Percentiles rank a stretch among this genome's conserved stretches.
phyloP scores from a whole-genome alignment of 2,329 filamentous ascomycete species.

The Domatiomyces catenatus region DNA sequence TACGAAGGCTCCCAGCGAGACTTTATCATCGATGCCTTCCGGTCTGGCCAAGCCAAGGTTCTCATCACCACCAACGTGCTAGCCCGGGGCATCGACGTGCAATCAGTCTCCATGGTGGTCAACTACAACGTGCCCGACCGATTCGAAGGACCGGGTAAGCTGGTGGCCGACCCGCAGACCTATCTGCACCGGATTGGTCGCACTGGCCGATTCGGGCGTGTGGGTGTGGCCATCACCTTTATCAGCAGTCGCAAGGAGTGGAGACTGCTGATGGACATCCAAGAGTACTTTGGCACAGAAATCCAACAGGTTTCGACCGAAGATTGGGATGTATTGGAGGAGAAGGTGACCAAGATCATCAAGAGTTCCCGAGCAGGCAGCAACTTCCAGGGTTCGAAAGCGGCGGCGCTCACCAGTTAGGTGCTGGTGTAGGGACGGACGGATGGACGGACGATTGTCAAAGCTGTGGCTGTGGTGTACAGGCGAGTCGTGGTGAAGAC shows the following conservation, averaged over 20 bases:
- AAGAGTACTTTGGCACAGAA: slow-evolving; percentile 62
- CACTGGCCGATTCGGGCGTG: slow-evolving; percentile 89
- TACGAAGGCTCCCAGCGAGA: slow-evolving; percentile 76
- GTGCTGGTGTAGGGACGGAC: not conserved
- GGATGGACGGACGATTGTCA: not conserved
- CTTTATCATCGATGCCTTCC: slow-evolving; percentile 69
- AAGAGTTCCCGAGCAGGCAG: slow-evolving; percentile 38
- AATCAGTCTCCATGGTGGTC: slow-evolving; percentile 92
- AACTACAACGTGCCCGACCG: slow-evolving; percentile 59
- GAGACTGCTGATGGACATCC: slow-evolving; percentile 63
- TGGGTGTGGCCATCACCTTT: slow-evolving; percentile 90
- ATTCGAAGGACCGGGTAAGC: slow-evolving; percentile 16
- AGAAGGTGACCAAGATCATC: slow-evolving; percentile 65
- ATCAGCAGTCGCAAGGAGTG: slow-evolving; percentile 76
- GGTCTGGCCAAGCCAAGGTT: slow-evolving; percentile 75
- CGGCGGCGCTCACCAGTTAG: not conserved
- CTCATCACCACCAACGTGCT: slow-evolving; percentile 96
- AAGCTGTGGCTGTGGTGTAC: not conserved
- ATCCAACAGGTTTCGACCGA: slow-evolving; percentile 66
- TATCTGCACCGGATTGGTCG: slow-evolving; percentile 96
- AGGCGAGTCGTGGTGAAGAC: not conserved
- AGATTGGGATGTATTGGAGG: slow-evolving; percentile 85
- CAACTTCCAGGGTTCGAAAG: slow-evolving; percentile 20
- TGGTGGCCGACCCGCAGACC: slow-evolving; percentile 69
- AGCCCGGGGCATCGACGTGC: slow-evolving; percentile 82